Percentiles rank a stretch among this genome's conserved stretches.
phyloP scores from a whole-genome alignment of 345 rosid species.

The Linum lewisii region DNA sequence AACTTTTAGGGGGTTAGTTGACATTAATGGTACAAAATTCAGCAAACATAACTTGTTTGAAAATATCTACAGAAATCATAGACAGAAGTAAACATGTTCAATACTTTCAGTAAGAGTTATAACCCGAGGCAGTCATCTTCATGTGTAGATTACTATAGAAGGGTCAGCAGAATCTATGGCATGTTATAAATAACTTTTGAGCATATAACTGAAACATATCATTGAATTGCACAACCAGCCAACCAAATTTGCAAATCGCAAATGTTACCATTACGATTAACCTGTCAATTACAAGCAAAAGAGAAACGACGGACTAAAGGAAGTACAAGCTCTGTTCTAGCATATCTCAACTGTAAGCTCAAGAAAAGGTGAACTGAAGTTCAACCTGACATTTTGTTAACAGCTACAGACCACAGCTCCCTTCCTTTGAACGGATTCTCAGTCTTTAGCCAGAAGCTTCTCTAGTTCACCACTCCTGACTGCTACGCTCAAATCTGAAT shows the following conservation, averaged over 20 bases:
- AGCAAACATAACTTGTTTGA: not conserved
- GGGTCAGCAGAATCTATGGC: not conserved
- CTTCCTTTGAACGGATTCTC: not conserved
- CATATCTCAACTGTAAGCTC: not conserved
- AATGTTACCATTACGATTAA: not conserved
- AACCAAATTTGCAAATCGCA: not conserved
- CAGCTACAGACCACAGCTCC: not conserved
- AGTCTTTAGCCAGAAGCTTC: not conserved
- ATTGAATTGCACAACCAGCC: not conserved
- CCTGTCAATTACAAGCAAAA: not conserved
- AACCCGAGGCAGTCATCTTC: no score
- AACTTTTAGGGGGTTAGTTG: not conserved
- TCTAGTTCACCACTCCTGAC: constrained; percentile 35
- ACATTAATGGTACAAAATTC: not conserved
- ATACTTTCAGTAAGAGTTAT: no score
- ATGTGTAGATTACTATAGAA: no score
- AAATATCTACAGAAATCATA: not conserved
- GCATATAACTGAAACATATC: not conserved
- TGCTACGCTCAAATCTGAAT: constrained; percentile 47
- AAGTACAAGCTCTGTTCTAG: not conserved
- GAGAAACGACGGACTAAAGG: not conserved
- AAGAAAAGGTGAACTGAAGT: no score
- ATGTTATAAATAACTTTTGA: not conserved
- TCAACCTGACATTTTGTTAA: no score
- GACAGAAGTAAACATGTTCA: not conserved